Base-by-base conservation (phyloP, 768 basidiomycete genomes). In the Tricholomella constricta region DNA sequence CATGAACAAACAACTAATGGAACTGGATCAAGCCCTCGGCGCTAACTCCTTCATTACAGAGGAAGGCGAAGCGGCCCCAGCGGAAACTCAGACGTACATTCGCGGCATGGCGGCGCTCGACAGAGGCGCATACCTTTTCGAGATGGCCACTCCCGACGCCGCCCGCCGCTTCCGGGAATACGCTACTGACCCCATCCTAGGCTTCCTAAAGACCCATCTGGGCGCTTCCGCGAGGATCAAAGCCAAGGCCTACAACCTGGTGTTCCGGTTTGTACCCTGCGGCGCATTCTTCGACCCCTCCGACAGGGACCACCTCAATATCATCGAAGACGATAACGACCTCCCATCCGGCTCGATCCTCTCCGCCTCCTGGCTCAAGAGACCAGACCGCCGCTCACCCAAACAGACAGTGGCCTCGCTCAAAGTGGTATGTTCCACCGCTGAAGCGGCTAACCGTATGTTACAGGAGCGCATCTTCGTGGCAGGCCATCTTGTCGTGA, bases 391-490 rank as follows among this genome's bases (percentile, higher is more conserved):
- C 12, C 12, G 45, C 12, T 22, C 19, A 2, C 7, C 32, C n/a
- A 51, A 34, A 10, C 49, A 51, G 27, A 34, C 38, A 31, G 20
- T 51, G 1, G 49, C 32, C 11, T 42, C 49, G 5, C 3, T 42
- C 12, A 44, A 37, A 23, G n/a, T 52, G 10, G 34, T 29, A 6
- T 52, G 42, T 9, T 8, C 11, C 32, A 19, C 41, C 22, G 19
- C 50, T 1, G 15, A 25, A 19, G 51, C 15, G 17, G 49, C 55
- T 40, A 56, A 56, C 45, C 44, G 19, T 6, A 32, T 51, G 40
- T 23, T 51, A 2, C n/a, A 14, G 2, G 20, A 42, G 2, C 14
- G 29, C 1, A 20, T 56, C 31, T 52, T 25, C 26, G 34, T 56
- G 9, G 31, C 27, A 1, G 55, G 55, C 14, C 40, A 36, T n/a